Conservation (phyloP, 2,329 filamentous ascomycete species). For the Hypoxylon rubiginosum region DNA sequence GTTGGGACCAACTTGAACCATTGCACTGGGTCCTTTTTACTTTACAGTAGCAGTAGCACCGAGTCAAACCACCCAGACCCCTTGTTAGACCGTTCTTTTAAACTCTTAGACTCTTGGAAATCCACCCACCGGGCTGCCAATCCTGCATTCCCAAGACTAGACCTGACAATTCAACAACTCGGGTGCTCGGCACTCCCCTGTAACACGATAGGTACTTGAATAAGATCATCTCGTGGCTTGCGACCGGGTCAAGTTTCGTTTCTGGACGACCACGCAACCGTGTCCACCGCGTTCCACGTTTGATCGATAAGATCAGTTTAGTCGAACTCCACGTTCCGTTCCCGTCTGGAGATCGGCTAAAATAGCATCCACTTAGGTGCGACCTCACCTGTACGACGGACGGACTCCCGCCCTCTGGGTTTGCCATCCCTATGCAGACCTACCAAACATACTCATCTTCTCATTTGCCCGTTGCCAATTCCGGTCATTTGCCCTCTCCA, state of each 20-base stretch:
- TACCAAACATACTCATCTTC: conserved; percentile 6
- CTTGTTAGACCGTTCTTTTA: conserved; percentile 2
- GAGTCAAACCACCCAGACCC: background rate
- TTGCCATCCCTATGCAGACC: conserved; percentile 8
- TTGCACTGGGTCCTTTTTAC: background rate
- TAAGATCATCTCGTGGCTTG: conserved; percentile 22
- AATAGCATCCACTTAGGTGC: conserved; percentile 25
- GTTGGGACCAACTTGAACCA: background rate
- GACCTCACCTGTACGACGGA: conserved; percentile 6
- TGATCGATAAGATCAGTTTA: conserved; percentile 11
- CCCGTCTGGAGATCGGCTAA: conserved; percentile 39
- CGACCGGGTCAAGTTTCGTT: conserved; percentile 19
- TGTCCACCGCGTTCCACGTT: background rate
- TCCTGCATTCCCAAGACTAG: background rate
- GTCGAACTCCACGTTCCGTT: conserved; percentile 33
- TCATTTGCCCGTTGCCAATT: conserved; percentile 8
- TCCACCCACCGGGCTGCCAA: background rate
- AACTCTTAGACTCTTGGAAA: background rate
- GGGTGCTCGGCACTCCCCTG: conserved; percentile 34
- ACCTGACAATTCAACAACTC: conserved; percentile 7
- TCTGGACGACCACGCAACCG: background rate
- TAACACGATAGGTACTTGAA: conserved; percentile 22
- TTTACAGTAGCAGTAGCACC: background rate
- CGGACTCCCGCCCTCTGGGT: conserved; percentile 30
- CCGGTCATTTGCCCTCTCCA: background rate